Percentiles rank a stretch among this genome's conserved stretches.
phyloP scores from a whole-genome alignment of 148 eudicot genomes.

The Heliamphora exappendiculata region DNA sequence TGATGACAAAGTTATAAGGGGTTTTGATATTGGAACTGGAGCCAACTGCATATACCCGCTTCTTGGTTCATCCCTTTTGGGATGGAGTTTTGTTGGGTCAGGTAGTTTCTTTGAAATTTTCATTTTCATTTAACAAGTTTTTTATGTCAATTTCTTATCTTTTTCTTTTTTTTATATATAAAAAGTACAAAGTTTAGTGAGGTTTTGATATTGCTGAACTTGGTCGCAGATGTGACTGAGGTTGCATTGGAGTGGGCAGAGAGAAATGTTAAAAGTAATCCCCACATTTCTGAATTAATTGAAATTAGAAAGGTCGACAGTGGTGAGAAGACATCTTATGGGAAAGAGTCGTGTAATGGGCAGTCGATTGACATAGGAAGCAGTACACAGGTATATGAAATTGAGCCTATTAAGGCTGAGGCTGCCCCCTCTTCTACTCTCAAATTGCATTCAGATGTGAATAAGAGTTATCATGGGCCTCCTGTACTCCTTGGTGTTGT shows the following conservation, averaged over 20 bases:
- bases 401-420: slow-evolving; percentile 11
- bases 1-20: slow-evolving; percentile 42
- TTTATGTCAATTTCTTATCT: too few relatives aligned
- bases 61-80: slow-evolving; percentile 83
- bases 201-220: slow-evolving; percentile 4
- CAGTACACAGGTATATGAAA: slow-evolving; percentile 12
- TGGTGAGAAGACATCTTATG: slow-evolving; percentile 11
- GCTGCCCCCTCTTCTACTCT: slow-evolving; percentile 7
- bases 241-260: slow-evolving; percentile 92
- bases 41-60: slow-evolving; percentile 97
- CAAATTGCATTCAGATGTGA: slow-evolving; percentile 13
- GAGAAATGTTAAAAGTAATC: slow-evolving; percentile 67
- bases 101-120: slow-evolving; percentile 29
- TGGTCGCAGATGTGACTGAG: slow-evolving; percentile 64
- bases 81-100: slow-evolving; percentile 91
- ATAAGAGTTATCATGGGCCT: slow-evolving; percentile 48
- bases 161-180: too few relatives aligned
- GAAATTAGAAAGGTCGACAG: slow-evolving; percentile 59
- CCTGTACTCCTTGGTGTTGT: slow-evolving; percentile 70
- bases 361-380: slow-evolving; percentile 1
- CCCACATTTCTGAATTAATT: slow-evolving; percentile 63
- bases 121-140: not conserved
- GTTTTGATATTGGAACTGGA: slow-evolving; percentile 95
- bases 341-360: slow-evolving; percentile 15
- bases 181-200: not conserved